Conservation (phyloP, 2,329 filamentous ascomycete species). For the Rugonectria rugulosa region DNA sequence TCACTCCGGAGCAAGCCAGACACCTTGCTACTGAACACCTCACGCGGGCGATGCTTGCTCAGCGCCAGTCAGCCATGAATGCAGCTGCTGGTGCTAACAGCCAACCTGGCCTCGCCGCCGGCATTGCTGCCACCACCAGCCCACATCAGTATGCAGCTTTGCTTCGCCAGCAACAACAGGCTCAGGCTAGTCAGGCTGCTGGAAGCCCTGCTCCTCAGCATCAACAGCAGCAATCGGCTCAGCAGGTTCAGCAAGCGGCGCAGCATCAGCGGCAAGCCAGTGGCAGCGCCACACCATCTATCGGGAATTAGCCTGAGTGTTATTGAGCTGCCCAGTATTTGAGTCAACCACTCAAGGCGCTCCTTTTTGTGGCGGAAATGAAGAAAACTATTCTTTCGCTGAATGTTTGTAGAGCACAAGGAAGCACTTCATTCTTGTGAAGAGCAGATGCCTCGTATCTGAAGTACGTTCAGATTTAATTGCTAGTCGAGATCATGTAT, state of each 20-base stretch:
- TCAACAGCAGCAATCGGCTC: conserved; percentile 41
- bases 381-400: conserved; percentile 24
- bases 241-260: conserved; percentile 41
- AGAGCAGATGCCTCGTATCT: too few species aligned
- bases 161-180: conserved; percentile 64
- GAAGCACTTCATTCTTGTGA: conserved; percentile 22
- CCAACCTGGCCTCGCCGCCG: conserved; percentile 57
- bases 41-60: conserved; percentile 56
- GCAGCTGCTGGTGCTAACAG: conserved; percentile 59
- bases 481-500: conserved; percentile 20
- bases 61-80: conserved; percentile 62
- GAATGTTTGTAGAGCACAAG: conserved; percentile 20
- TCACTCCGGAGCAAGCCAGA: conserved; percentile 58
- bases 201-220: conserved; percentile 40
- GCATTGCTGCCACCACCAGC: conserved; percentile 56
- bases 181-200: conserved; percentile 47
- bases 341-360: conserved; percentile 1
- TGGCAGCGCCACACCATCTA: conserved; percentile 50
- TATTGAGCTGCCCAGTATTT: neutral
- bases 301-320: conserved; percentile 25
- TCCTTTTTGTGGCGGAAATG: conserved; percentile 14
- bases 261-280: conserved; percentile 47
- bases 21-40: conserved; percentile 61
- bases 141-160: conserved; percentile 68
- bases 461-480: conserved; percentile 36